Evolutionary conservation across 768 basidiomycete species (phyloP).

Genomic region (Boletus subparvulus): DNA sequence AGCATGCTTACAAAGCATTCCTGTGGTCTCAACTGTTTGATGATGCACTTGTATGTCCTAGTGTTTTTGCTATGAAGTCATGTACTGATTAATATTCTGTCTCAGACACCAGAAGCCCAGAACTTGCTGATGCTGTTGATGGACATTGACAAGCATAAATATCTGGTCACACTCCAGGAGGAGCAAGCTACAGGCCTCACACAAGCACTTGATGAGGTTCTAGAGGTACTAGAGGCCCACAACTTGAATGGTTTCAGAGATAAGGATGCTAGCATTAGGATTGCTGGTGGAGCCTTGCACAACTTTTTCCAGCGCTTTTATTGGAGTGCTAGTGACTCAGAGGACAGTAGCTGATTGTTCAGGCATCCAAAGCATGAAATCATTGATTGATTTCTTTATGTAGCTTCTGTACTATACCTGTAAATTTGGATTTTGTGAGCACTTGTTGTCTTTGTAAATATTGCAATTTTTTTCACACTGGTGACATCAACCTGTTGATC

Average conservation of each 20-base stretch:
- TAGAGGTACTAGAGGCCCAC: background rate
- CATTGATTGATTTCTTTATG: background rate
- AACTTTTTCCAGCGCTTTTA: conserved; percentile 20
- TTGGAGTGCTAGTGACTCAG: too few relatives aligned
- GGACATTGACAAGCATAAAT: conserved; percentile 23
- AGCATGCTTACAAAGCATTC: background rate
- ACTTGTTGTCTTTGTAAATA: background rate
- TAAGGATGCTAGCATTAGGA: background rate
- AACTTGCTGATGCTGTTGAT: conserved; percentile 19
- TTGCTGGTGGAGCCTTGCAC: conserved; percentile 17
- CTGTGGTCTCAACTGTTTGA: conserved; percentile 14
- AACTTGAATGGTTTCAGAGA: background rate
- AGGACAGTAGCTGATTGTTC: too few relatives aligned
- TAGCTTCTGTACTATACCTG: background rate
- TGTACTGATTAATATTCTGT: background rate
- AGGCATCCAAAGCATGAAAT: background rate
- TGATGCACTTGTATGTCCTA: conserved; percentile 16
- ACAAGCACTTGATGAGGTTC: conserved; percentile 1
- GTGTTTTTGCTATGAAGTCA: background rate
- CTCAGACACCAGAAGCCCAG: conserved; percentile 9
- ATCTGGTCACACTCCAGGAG: conserved; percentile 21
- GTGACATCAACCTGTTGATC: background rate
- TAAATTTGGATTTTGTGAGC: background rate
- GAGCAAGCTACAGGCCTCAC: conserved; percentile 9
- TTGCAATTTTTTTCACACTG: background rate